phyloP scores from a whole-genome alignment of 2,329 filamentous ascomycete species.

The Thermothelomyces thermophilus region DNA sequence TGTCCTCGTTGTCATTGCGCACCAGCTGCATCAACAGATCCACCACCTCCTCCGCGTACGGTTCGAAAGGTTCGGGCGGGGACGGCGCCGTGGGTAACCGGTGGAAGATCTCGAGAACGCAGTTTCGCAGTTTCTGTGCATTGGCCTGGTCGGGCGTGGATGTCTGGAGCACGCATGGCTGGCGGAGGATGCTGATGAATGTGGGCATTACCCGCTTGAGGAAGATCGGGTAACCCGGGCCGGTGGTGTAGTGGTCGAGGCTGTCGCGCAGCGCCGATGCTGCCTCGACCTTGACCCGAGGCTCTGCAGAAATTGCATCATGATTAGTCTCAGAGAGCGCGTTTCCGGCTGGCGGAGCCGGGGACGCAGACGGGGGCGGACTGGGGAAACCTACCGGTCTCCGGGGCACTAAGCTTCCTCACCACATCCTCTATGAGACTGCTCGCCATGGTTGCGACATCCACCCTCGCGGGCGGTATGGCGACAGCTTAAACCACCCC shows the following conservation, averaged over 20 bases:
- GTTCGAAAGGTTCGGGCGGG: constrained; percentile 75
- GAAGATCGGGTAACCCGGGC: constrained; percentile 71
- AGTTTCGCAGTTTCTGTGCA: constrained; percentile 76
- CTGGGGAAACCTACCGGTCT: constrained; percentile 40
- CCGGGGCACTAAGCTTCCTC: constrained; percentile 50
- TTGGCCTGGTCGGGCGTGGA: constrained; percentile 74
- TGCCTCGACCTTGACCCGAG: constrained; percentile 72
- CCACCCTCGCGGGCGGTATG: constrained; percentile 30
- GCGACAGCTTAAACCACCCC: constrained; percentile 21
- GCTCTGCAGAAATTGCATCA: constrained; percentile 48
- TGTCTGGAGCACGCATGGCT: constrained; percentile 84
- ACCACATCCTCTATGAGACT: constrained; percentile 57
- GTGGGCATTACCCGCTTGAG: constrained; percentile 83
- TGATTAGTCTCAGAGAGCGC: no score
- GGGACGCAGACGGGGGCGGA: neutral
- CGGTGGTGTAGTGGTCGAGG: constrained; percentile 79
- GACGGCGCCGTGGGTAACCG: constrained; percentile 66
- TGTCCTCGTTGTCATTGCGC: constrained; percentile 92
- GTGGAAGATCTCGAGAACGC: constrained; percentile 89
- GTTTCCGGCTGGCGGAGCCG: no score
- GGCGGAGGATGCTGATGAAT: constrained; percentile 77
- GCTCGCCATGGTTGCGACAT: constrained; percentile 54
- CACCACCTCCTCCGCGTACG: constrained; percentile 80
- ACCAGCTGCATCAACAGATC: constrained; percentile 86
- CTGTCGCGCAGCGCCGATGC: constrained; percentile 84